Conservation (phyloP, 768 basidiomycete species). For the Boletus rubescentipes region DNA sequence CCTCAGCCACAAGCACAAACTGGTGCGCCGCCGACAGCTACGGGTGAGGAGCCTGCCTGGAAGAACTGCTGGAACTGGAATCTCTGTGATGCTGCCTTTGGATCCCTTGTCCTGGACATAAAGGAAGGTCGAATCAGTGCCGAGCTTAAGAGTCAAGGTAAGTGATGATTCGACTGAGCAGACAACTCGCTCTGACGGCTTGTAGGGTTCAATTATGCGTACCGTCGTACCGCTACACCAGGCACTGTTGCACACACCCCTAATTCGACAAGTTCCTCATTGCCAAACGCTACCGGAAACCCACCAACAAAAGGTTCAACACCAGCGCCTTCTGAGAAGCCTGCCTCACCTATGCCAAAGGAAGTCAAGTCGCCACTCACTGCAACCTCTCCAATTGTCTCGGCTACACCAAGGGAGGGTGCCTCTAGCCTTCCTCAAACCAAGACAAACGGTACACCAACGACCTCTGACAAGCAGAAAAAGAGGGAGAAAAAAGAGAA, state of each 20-base stretch:
- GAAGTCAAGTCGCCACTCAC: conserved; percentile 37
- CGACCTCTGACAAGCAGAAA: conserved; percentile 50
- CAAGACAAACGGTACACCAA: conserved; percentile 34
- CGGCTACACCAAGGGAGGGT: conserved; percentile 35
- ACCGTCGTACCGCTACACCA: conserved; percentile 69
- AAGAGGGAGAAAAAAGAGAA: conserved; percentile 64
- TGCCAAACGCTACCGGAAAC: conserved; percentile 41
- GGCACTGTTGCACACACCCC: conserved; percentile 57
- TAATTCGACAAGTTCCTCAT: conserved; percentile 51
- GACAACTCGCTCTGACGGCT: conserved; percentile 5
- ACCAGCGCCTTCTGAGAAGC: conserved; percentile 37
- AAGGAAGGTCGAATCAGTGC: conserved; percentile 91
- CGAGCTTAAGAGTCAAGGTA: conserved; percentile 91
- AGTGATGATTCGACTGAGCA: conserved; percentile 19
- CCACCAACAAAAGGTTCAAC: conserved; percentile 35
- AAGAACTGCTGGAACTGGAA: conserved; percentile 99
- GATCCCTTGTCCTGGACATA: conserved; percentile 83
- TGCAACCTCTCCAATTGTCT: conserved; percentile 35
- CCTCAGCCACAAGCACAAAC: conserved; percentile 50
- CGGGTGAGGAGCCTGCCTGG: conserved; percentile 90
- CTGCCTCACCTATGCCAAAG: conserved; percentile 30
- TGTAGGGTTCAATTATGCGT: conserved; percentile 93
- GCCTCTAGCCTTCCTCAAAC: conserved; percentile 33
- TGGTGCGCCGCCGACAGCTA: conserved; percentile 44
- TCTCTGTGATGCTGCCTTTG: conserved; percentile 92